A percentile compares a stretch with the other conserved stretches of the same genome.
Evolutionary conservation across 1,284 basidiomycete species (phyloP).

Genomic region (Sanghuangporus baumii): DNA sequence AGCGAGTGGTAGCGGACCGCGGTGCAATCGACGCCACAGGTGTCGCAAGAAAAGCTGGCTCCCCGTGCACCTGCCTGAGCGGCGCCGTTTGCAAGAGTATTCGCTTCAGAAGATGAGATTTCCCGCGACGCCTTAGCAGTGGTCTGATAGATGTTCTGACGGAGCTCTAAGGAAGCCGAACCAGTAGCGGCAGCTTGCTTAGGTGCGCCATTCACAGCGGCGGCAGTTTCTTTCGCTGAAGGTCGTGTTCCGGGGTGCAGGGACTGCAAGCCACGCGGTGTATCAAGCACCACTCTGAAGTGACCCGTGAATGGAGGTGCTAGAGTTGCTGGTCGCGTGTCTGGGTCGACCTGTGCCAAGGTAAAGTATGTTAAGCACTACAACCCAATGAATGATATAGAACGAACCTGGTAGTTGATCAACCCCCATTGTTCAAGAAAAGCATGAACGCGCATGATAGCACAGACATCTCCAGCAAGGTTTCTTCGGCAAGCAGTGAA

Average conservation of each 20-base stretch:
- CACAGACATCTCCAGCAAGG: conserved; percentile 96
- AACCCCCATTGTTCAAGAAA: conserved; percentile 99
- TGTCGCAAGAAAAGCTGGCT: conserved; percentile 79
- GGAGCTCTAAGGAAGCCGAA: conserved; percentile 79
- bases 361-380: conserved; percentile 15
- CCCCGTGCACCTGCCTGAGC: conserved; percentile 36
- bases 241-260: conserved; percentile 87
- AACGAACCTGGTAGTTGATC: conserved; percentile 92
- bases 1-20: conserved; percentile 87
- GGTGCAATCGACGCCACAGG: conserved; percentile 92
- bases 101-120: conserved; percentile 61
- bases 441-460: conserved; percentile 97
- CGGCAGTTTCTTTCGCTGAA: conserved; percentile 33
- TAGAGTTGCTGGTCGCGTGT: conserved; percentile 88
- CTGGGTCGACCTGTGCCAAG: conserved; percentile 83
- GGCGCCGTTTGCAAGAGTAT: conserved; percentile 53
- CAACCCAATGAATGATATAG: background rate
- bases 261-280: conserved; percentile 92
- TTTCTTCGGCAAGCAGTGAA: conserved; percentile 96
- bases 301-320: conserved; percentile 98
- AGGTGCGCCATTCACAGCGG: conserved; percentile 45
- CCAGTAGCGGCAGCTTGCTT: conserved; percentile 39
- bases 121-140: conserved; percentile 75
- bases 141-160: conserved; percentile 84
- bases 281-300: conserved; percentile 96